Evolutionary conservation across 2,329 filamentous ascomycete genomes (phyloP).

Genomic region (Tolypocladium tropicale): DNA sequence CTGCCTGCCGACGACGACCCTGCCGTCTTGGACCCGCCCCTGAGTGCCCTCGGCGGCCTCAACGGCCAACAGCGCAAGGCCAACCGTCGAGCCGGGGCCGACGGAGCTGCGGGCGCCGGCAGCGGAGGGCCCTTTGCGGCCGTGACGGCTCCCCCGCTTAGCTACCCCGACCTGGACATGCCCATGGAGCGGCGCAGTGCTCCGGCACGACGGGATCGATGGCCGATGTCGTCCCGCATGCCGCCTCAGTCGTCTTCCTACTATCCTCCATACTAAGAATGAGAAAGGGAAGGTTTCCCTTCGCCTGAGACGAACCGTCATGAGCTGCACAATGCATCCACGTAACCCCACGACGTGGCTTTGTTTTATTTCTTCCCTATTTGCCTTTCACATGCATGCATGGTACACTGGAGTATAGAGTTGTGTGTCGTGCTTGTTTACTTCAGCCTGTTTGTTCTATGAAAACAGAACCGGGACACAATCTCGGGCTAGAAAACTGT

Average conservation of each 20-base stretch:
- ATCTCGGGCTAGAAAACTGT: background rate
- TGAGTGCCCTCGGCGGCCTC: slow-evolving; percentile 41
- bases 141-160: background rate
- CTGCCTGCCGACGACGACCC: slow-evolving; percentile 53
- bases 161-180: slow-evolving; percentile 12
- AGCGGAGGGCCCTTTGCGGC: background rate
- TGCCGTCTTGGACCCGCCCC: slow-evolving; percentile 47
- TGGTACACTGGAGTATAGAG: background rate
- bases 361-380: background rate
- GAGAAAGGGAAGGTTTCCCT: background rate
- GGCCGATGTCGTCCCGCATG: slow-evolving; percentile 1
- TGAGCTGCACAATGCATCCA: background rate
- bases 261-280: slow-evolving; percentile 1
- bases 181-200: background rate
- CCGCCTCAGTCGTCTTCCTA: background rate
- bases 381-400: background rate
- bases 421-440: background rate
- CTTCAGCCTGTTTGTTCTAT: background rate
- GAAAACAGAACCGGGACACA: background rate
- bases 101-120: slow-evolving; percentile 22
- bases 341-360: background rate
- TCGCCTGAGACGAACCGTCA: background rate
- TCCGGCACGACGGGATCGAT: background rate
- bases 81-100: slow-evolving; percentile 26
- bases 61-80: slow-evolving; percentile 34